Conservation (phyloP, 441 rosid species). For the Populus trichocarpa region DNA sequence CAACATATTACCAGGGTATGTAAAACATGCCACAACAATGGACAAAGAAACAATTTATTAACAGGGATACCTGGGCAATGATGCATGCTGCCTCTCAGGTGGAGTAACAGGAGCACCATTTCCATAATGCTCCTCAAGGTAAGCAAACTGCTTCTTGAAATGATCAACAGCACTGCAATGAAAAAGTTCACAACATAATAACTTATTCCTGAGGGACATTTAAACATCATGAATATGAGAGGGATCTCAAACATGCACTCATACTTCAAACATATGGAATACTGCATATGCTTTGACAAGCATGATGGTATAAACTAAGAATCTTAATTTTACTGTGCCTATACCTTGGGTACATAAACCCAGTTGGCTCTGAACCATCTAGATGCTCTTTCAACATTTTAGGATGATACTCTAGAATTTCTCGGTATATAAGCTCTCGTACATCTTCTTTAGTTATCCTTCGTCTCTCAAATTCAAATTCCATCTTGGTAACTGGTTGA, state of each 20-base stretch:
- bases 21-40: not conserved
- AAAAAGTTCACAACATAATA: not conserved
- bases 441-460: slow-evolving; percentile 95
- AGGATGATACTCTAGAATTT: slow-evolving; percentile 90
- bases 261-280: not conserved
- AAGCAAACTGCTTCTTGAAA: slow-evolving; percentile 37
- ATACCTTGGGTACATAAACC: slow-evolving; percentile 95
- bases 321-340: not conserved
- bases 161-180: slow-evolving; percentile 83
- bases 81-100: slow-evolving; percentile 89
- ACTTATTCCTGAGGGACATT: not conserved
- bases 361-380: slow-evolving; percentile 90
- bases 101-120: slow-evolving; percentile 75
- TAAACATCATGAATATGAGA: not conserved
- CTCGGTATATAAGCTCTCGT: slow-evolving; percentile 88
- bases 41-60: not conserved
- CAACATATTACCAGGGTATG: not conserved
- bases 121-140: slow-evolving; percentile 85
- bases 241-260: not conserved
- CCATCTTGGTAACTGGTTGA: slow-evolving; percentile 92
- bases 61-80: slow-evolving; percentile 73
- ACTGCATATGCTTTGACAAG: not conserved
- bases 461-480: slow-evolving; percentile 94
- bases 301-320: not conserved
- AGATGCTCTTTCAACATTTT: slow-evolving; percentile 82